These are phyloP conservation scores for Paraphaeosphaeria sporulosa DNA, from an alignment of 2,329 filamentous ascomycete species.

Conservation along the genomic window DNA sequence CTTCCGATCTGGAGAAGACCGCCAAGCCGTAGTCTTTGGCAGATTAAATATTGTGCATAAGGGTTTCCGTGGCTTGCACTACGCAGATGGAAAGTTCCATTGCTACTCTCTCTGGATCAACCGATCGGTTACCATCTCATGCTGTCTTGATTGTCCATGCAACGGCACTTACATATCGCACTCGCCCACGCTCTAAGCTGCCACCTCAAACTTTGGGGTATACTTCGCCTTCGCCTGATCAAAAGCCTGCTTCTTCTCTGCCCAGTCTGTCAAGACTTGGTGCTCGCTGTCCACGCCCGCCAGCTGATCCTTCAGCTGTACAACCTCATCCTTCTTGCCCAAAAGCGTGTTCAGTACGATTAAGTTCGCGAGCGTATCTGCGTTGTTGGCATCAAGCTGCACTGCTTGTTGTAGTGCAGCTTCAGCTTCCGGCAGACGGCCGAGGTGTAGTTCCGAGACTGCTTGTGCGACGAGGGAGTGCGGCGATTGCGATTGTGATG, in stretches of 20 bases:
- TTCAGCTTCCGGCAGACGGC: slow-evolving; percentile 87
- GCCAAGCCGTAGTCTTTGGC: no score
- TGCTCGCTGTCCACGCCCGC: slow-evolving; percentile 71
- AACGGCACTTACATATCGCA: neutral
- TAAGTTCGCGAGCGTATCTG: slow-evolving; percentile 81
- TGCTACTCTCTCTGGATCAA: no score
- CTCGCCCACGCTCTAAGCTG: slow-evolving; percentile 22
- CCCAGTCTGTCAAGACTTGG: slow-evolving; percentile 74
- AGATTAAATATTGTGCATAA: no score
- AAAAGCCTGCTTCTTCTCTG: slow-evolving; percentile 87
- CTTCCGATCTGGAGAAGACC: no score
- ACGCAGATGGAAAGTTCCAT: no score
- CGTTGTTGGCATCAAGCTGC: slow-evolving; percentile 73
- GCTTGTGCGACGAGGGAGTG: slow-evolving; percentile 85
- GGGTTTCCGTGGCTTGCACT: no score
- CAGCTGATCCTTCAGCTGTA: slow-evolving; percentile 62
- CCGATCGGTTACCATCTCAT: neutral
- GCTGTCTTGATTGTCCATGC: neutral
- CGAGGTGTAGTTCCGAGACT: slow-evolving; percentile 89
- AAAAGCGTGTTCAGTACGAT: slow-evolving; percentile 80
- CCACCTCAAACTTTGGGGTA: slow-evolving; percentile 75
- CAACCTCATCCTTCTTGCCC: slow-evolving; percentile 69
- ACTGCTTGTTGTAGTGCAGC: slow-evolving; percentile 82
- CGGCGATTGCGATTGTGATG: slow-evolving; percentile 78
- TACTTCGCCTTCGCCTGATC: slow-evolving; percentile 88